Percentiles rank a stretch among this genome's conserved stretches.
phyloP scores from a whole-genome alignment of 2,329 filamentous ascomycete genomes.

The Alternaria sp. region DNA sequence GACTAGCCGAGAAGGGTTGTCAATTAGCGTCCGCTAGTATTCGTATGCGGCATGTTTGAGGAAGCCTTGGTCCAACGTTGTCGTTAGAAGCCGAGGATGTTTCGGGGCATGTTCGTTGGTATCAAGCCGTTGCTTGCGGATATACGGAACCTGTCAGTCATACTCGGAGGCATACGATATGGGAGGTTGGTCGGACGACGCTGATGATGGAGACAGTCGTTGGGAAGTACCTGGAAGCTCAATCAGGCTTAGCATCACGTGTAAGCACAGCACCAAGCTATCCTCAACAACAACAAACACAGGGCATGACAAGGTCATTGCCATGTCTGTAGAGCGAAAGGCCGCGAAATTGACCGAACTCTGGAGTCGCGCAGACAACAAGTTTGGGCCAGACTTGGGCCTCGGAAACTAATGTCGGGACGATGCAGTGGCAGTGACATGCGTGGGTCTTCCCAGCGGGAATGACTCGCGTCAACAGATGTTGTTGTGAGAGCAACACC shows the following conservation, averaged over 20 bases:
- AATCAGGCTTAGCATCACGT: too few species aligned
- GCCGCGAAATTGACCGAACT: background rate
- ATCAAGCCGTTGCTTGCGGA: too few species aligned
- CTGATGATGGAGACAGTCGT: too few species aligned
- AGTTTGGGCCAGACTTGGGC: slow-evolving; percentile 2
- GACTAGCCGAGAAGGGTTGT: too few species aligned
- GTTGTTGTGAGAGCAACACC: background rate
- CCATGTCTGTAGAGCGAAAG: background rate
- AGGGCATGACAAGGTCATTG: background rate
- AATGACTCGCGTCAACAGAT: slow-evolving; percentile 12
- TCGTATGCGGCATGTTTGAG: too few species aligned
- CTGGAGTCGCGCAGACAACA: background rate
- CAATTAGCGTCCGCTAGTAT: too few species aligned
- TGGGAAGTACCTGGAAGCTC: too few species aligned
- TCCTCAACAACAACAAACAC: background rate
- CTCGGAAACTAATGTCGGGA: slow-evolving; percentile 15
- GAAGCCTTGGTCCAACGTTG: too few species aligned
- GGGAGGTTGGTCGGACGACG: too few species aligned
- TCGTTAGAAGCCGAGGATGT: too few species aligned
- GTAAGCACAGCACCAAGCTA: background rate
- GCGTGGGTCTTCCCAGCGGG: slow-evolving; percentile 13
- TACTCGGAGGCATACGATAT: too few species aligned
- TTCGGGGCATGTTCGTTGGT: background rate
- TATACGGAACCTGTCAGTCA: too few species aligned
- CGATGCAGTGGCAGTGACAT: slow-evolving; percentile 4